A percentile compares a stretch with the other conserved stretches of the same genome.
Conservation (phyloP, 192 early-diverging fungal species). For the Podila verticillata region DNA sequence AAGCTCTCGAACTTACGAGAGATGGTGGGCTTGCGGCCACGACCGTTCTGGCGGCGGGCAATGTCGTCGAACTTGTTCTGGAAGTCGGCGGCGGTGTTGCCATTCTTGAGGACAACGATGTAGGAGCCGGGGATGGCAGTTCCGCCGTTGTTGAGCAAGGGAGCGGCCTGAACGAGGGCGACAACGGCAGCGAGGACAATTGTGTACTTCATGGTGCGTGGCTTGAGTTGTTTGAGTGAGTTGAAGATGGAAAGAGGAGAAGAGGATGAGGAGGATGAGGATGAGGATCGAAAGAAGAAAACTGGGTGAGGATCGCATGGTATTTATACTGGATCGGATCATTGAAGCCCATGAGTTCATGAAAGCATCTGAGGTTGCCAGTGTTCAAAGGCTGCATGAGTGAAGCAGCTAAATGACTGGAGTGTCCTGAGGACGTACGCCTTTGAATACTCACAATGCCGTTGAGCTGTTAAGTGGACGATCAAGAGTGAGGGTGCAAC, state of each 20-base stretch:
- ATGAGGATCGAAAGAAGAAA: too few species aligned
- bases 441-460: too few species aligned
- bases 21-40: constrained; percentile 58
- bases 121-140: constrained; percentile 64
- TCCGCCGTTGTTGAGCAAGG: constrained; percentile 13
- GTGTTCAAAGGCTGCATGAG: too few species aligned
- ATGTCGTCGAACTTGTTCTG: constrained; percentile 49
- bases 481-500: too few species aligned
- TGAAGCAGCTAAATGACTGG: too few species aligned
- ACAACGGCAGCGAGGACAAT: constrained; percentile 20
- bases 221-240: neutral
- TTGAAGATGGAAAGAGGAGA: constrained; percentile 37
- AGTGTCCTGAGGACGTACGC: too few species aligned
- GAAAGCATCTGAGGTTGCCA: too few species aligned
- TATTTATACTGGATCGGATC: too few species aligned
- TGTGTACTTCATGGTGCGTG: constrained; percentile 48
- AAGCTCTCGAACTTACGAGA: constrained; percentile 56
- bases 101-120: constrained; percentile 70
- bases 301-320: too few species aligned
- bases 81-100: constrained; percentile 16
- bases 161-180: constrained; percentile 31
- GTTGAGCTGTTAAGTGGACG: too few species aligned
- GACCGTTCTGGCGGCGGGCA: constrained; percentile 56
- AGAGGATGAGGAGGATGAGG: constrained; percentile 32
- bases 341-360: too few species aligned